Base-by-base conservation (phyloP, 441 rosid genomes). In the Pelargonium fulgidum region DNA sequence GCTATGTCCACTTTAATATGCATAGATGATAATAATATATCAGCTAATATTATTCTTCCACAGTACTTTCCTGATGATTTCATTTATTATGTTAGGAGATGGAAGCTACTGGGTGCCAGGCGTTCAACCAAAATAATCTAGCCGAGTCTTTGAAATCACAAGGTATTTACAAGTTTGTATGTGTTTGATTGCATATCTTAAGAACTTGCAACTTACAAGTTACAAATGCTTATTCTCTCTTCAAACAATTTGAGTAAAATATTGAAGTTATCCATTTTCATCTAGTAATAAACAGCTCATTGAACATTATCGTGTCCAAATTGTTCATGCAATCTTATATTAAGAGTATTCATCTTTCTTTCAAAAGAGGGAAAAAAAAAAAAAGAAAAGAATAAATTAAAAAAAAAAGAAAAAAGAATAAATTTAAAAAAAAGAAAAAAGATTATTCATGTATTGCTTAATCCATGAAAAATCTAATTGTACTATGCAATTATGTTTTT, bases 141-240 rank as follows among this genome's bases (percentile, higher is more conserved):
- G 96, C 96, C 36, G 95, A 90, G 68, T 77, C 89, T 68, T 80
- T 90, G 8, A 90, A 92, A 78, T 73, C 82, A 50, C 90, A 81
- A 90, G 98, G 98, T 92, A 76, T 36, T 67, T 17, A 50, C 70
- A 50, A 26, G 41, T 71, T 20, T 62, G 47, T 17, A 50, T 69
- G 39, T 29, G 41, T 71, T 20, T 62, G 47, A 16, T 75, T 69
- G 59, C 70, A 62, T 65, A 45, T 16, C 62, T 66, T 68, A 11
- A 63, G 39, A 41, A 62, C 63, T 39, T 73, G 44, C 56, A 61
- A 14, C 62, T 7, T 54, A 48, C 54, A 61, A 19, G 54, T 7
- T 54, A 48, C 56, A 12, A 64, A 10, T 3, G 29, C 8, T 1
- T 24, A 56, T n/a, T 58, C 3, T 4, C 11, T 67, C 20, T 67